Evolutionary conservation across 1,284 basidiomycete genomes (phyloP).

Genomic region (Leccinum subrobustum): DNA sequence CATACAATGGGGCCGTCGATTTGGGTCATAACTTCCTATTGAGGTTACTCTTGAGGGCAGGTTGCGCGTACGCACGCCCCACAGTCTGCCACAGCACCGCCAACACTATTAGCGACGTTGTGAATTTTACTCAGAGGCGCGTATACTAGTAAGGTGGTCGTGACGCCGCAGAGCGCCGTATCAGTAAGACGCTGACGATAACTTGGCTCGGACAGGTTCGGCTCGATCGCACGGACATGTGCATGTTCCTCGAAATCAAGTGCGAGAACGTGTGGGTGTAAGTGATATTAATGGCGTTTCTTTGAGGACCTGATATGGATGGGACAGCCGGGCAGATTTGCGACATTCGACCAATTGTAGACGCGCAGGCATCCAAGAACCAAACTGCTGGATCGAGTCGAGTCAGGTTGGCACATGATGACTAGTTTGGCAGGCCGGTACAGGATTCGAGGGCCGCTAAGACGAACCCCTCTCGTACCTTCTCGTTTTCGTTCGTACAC

Average conservation of each 20-base stretch:
- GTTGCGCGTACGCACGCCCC: conserved; percentile 10
- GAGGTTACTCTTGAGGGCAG: conserved; percentile 18
- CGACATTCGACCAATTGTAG: conserved; percentile 20
- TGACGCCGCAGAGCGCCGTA: conserved; percentile 17
- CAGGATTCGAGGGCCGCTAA: conserved; percentile 34
- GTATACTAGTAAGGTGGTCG: conserved; percentile 1
- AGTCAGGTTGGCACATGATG: conserved; percentile 40
- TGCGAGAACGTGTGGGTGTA: conserved; percentile 11
- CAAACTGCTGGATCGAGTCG: conserved; percentile 30
- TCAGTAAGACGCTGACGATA: conserved; percentile 7
- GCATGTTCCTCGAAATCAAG: neutral
- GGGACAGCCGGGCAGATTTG: conserved; percentile 21
- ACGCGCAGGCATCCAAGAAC: conserved; percentile 16
- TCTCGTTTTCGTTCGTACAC: conserved; percentile 27
- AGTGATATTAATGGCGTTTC: conserved; percentile 18
- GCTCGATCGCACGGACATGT: conserved; percentile 6
- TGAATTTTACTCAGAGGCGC: conserved; percentile 15
- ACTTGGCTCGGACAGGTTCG: conserved; percentile 3
- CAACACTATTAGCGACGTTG: conserved; percentile 10
- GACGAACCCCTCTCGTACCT: conserved; percentile 42
- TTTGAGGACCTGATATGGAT: conserved; percentile 21
- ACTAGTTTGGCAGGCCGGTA: conserved; percentile 36
- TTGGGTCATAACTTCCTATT: conserved; percentile 16
- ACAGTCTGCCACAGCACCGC: conserved; percentile 10
- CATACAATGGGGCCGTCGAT: conserved; percentile 28